Evolutionary conservation across 116 monocot species (phyloP), one percentile per base, ranked within the genome.

Genomic region (Trichopus zeylanicus): DNA sequence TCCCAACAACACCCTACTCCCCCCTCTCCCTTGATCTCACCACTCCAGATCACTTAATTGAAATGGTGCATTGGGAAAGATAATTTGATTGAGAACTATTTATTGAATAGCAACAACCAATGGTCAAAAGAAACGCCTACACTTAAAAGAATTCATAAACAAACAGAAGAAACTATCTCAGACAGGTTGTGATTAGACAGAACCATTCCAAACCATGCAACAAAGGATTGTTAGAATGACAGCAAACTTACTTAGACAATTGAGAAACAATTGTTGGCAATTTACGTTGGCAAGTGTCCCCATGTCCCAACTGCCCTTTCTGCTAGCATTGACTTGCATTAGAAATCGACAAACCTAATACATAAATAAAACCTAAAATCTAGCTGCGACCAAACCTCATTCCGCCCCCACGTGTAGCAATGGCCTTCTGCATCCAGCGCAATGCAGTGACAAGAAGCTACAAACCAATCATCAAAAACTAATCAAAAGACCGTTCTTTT

Each of bases 271-370:
- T 19, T 29, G 92, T 88, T 24, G 98, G 92, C 28, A 80, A 55
- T 59, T 32, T 78, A 8, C 98, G 81, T 58, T 80, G 82, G 46
- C 69, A 53, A 6, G 69, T 76, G 65, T 98, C 92, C 29, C 92
- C 91, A 68, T 88, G 98, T 24, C 98, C 98, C 48, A 98, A 55
- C 65, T 98, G 98, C 59, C 98, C 91, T 70, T 91, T 98, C 98
- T 98, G 79, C 58, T 0, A 69, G 27, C 31, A 74, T 39, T 46
- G 48, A 19, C 2, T 22, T 1, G 34, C 6, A 29, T 12, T 15
- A 30, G 26, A 26, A 57, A 53, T 53, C 15, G 37, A 64, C 27
- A 35, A 28, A 39, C 21, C 13, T 8, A 37, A 48, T 12, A 25
- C 29, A 32, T 1, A 56, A 57, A 60, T 25, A 10, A 65, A 53